These are phyloP conservation scores for Diaporthe vexans DNA, from an alignment of 2,329 filamentous ascomycete species.

Conservation along the genomic window DNA sequence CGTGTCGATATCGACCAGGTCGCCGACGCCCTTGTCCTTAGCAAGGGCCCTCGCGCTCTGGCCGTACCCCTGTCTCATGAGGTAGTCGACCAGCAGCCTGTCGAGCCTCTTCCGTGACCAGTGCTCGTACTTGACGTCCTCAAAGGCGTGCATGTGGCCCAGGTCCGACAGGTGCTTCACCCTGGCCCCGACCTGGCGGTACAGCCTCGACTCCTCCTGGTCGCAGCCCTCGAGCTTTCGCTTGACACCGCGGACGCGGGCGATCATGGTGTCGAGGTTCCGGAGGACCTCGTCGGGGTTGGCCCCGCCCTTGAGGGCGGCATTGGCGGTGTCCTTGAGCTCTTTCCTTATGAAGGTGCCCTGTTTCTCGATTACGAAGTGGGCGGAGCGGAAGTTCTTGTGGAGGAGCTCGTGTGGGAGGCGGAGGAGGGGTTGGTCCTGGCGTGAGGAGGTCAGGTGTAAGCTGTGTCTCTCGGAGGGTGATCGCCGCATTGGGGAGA, in stretches of 20 bases:
- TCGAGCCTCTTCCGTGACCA: slow-evolving; percentile 89
- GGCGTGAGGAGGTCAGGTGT: slow-evolving; percentile 33
- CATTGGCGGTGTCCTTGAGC: slow-evolving; percentile 75
- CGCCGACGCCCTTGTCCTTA: slow-evolving; percentile 79
- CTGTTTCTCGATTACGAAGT: slow-evolving; percentile 81
- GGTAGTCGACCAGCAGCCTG: slow-evolving; percentile 90
- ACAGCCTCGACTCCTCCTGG: slow-evolving; percentile 83
- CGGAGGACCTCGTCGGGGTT: slow-evolving; percentile 80
- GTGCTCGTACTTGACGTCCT: slow-evolving; percentile 92
- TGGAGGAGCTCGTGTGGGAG: slow-evolving; percentile 93
- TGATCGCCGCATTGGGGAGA: not conserved
- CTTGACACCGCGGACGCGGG: slow-evolving; percentile 87
- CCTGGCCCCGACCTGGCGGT: slow-evolving; percentile 81
- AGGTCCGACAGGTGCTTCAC: slow-evolving; percentile 86
- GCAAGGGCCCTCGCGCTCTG: slow-evolving; percentile 83
- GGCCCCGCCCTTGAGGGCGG: slow-evolving; percentile 73
- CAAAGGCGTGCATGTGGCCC: slow-evolving; percentile 82
- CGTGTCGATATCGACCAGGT: slow-evolving; percentile 89
- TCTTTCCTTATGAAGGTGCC: slow-evolving; percentile 72
- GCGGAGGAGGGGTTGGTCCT: slow-evolving; percentile 96
- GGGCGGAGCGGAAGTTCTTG: slow-evolving; percentile 92
- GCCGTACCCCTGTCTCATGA: slow-evolving; percentile 86
- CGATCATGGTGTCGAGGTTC: slow-evolving; percentile 87
- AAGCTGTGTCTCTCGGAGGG: not conserved
- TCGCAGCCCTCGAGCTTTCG: slow-evolving; percentile 85